phyloP scores from a whole-genome alignment of 345 rosid genomes.

The Hirschfeldia incana region DNA sequence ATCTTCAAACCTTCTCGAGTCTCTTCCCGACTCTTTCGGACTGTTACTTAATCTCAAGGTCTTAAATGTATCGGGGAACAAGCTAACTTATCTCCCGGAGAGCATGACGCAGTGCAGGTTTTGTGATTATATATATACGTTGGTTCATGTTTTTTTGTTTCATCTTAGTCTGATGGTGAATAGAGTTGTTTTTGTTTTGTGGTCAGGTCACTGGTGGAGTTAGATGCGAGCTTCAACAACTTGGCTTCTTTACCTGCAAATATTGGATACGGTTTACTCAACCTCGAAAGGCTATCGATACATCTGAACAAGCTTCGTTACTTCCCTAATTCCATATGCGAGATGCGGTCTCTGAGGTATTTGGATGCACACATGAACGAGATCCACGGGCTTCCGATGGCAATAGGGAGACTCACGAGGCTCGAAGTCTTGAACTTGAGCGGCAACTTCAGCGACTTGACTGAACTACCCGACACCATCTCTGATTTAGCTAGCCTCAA shows the following conservation, averaged over 20 bases:
- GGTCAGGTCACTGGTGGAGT: slow-evolving; percentile 55
- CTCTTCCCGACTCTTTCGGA: slow-evolving; percentile 84
- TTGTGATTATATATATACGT: not conserved
- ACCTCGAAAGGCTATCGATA: slow-evolving; percentile 71
- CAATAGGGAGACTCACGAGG: slow-evolving; percentile 70
- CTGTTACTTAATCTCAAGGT: slow-evolving; percentile 59
- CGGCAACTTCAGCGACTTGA: slow-evolving; percentile 83
- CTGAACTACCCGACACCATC: slow-evolving; percentile 67
- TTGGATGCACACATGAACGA: slow-evolving; percentile 93
- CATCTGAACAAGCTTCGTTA: slow-evolving; percentile 69
- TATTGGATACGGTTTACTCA: slow-evolving; percentile 67
- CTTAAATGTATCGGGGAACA: slow-evolving; percentile 71
- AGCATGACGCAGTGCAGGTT: slow-evolving; percentile 56
- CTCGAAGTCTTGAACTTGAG: slow-evolving; percentile 80
- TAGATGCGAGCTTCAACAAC: slow-evolving; percentile 85
- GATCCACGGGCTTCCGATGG: slow-evolving; percentile 74
- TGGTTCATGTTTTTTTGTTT: not conserved
- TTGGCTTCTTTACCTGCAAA: slow-evolving; percentile 70
- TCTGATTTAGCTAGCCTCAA: slow-evolving; percentile 69
- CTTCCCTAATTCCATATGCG: slow-evolving; percentile 75
- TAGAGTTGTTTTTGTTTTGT: not conserved
- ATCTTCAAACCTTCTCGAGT: slow-evolving; percentile 60
- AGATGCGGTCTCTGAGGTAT: slow-evolving; percentile 68
- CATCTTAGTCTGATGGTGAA: not conserved
- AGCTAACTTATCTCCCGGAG: slow-evolving; percentile 76